These are phyloP conservation scores for Lasiosphaeris hirsuta DNA, from an alignment of 495 filamentous ascomycete species.

Conservation along the genomic window DNA sequence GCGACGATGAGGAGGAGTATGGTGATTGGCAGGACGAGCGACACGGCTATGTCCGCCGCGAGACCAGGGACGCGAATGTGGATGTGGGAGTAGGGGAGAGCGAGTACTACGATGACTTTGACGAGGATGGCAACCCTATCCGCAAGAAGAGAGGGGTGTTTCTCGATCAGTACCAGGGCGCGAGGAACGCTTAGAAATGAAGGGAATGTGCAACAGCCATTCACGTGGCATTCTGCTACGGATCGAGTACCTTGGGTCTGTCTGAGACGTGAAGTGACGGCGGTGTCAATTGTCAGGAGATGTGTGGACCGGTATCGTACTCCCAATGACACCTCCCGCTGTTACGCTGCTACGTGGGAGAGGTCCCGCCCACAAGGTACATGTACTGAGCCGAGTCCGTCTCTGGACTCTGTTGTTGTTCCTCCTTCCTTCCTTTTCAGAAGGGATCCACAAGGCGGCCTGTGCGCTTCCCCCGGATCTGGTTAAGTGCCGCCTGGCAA, in stretches of 20 bases:
- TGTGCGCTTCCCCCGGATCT: not conserved
- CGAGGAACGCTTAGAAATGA: not conserved
- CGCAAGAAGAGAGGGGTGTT: not conserved
- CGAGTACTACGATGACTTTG: not conserved
- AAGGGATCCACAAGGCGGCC: not conserved
- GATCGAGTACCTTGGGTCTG: not conserved
- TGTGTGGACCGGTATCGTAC: too few species aligned
- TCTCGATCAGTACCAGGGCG: constrained; percentile 6
- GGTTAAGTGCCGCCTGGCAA: not conserved
- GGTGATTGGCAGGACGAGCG: constrained; percentile 3
- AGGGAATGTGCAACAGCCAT: not conserved
- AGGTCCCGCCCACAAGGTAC: too few species aligned
- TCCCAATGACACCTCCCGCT: too few species aligned
- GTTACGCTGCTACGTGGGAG: too few species aligned
- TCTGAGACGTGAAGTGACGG: not conserved
- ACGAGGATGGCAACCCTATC: not conserved
- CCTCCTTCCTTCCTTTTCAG: too few species aligned
- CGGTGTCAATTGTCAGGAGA: too few species aligned
- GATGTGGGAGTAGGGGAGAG: not conserved
- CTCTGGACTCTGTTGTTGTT: too few species aligned
- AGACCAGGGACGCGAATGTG: not conserved
- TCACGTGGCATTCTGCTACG: too few species aligned
- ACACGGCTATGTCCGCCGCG: not conserved
- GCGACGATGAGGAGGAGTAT: constrained; percentile 2
- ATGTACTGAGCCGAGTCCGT: too few species aligned